Conservation (phyloP, 2,329 filamentous ascomycete genomes). For the Mariannaea sp. region DNA sequence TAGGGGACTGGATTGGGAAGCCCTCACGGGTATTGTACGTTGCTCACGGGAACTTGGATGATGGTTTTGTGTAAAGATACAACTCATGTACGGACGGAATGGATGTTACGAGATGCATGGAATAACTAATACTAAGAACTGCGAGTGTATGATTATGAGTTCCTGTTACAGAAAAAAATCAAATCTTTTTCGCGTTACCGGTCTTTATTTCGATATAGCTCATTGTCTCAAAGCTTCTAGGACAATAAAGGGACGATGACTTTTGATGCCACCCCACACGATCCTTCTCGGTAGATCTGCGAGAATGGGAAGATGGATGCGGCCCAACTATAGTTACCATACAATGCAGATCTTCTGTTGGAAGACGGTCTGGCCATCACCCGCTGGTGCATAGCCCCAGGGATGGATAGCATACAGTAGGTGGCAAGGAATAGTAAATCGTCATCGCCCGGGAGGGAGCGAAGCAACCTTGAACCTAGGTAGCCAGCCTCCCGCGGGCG, state of each 20-base stretch:
- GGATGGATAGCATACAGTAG: no score
- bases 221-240: not conserved
- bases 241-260: not conserved
- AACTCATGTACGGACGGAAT: conserved; percentile 6
- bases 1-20: conserved; percentile 24
- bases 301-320: conserved; percentile 29
- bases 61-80: conserved; percentile 30
- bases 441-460: conserved; percentile 5
- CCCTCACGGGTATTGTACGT: conserved; percentile 29
- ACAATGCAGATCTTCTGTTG: conserved; percentile 9
- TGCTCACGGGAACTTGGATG: conserved; percentile 24
- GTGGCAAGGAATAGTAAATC: conserved; percentile 30
- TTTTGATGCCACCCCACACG: not conserved
- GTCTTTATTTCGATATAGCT: not conserved
- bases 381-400: conserved; percentile 15
- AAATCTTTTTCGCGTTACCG: no score
- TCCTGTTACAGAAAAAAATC: conserved; percentile 11
- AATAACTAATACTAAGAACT: conserved; percentile 21
- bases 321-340: conserved; percentile 16
- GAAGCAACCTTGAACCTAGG: conserved; percentile 20
- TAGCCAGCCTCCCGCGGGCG: not conserved
- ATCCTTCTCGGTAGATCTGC: not conserved
- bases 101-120: conserved; percentile 11
- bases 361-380: not conserved
- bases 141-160: conserved; percentile 20